Conservation (phyloP, 345 rosid genomes). For the Eucalyptus cloeziana region DNA sequence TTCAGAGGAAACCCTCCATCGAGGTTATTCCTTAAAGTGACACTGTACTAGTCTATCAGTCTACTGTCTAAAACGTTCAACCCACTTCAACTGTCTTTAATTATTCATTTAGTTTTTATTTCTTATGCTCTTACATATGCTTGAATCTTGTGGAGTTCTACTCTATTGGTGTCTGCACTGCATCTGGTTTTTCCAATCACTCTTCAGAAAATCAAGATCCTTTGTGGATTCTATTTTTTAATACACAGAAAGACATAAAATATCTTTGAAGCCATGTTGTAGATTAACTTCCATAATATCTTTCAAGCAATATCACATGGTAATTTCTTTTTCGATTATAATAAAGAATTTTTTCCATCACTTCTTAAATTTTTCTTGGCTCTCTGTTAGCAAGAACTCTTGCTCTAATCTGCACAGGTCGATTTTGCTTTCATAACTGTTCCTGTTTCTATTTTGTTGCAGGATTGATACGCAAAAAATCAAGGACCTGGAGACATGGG, state of each 20-base stretch:
- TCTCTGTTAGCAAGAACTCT: not conserved
- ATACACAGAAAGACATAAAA: not conserved
- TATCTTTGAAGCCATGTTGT: not conserved
- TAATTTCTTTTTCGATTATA: not conserved
- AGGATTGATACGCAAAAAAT: not conserved
- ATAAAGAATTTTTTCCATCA: not conserved
- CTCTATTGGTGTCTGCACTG: not conserved
- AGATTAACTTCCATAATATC: not conserved
- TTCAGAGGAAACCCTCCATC: not conserved
- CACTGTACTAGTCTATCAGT: not conserved
- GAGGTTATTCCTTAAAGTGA: not conserved
- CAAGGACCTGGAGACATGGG: not conserved
- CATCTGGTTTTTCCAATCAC: not conserved
- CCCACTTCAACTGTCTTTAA: not conserved
- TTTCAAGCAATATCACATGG: not conserved
- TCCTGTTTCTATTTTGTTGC: not conserved
- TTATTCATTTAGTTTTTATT: not conserved
- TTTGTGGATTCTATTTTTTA: not conserved
- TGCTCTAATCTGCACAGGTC: not conserved
- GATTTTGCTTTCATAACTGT: not conserved
- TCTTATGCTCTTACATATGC: not conserved
- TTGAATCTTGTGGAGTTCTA: not conserved
- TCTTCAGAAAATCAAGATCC: not conserved
- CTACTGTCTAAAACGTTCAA: not conserved
- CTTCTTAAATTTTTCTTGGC: not conserved